These are phyloP conservation scores for Botrytis aclada DNA, from an alignment of 2,329 filamentous ascomycete genomes.

Conservation along the genomic window DNA sequence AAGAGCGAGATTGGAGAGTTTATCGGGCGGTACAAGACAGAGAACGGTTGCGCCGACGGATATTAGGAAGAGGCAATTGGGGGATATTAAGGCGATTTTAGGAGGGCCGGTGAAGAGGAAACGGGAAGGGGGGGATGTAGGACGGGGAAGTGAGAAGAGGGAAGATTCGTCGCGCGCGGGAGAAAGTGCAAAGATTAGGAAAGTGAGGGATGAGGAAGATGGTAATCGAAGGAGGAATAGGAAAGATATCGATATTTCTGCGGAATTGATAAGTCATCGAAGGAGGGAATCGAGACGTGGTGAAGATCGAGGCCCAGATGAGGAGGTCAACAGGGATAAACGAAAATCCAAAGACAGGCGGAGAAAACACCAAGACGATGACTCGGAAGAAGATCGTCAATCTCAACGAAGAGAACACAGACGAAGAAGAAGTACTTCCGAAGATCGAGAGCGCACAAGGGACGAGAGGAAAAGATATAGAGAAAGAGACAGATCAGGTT, in stretches of 20 bases:
- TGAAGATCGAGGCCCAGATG: slow-evolving; percentile 11
- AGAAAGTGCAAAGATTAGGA: slow-evolving; percentile 5
- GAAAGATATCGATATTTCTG: slow-evolving; percentile 7
- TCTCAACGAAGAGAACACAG: slow-evolving; percentile 30
- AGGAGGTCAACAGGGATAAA: not conserved
- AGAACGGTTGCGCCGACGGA: slow-evolving; percentile 49
- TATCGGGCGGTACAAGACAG: slow-evolving; percentile 46
- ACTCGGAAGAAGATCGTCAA: slow-evolving; percentile 18
- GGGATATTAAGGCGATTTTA: slow-evolving; percentile 58
- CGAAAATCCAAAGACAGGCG: slow-evolving; percentile 1
- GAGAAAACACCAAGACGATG: slow-evolving; percentile 11
- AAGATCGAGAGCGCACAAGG: slow-evolving; percentile 22
- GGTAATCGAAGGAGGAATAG: slow-evolving; percentile 14
- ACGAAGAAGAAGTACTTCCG: slow-evolving; percentile 35
- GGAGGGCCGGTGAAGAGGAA: slow-evolving; percentile 36
- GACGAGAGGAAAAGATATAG: slow-evolving; percentile 25
- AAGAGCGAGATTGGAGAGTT: slow-evolving; percentile 61
- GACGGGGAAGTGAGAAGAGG: slow-evolving; percentile 10
- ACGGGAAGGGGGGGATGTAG: slow-evolving; percentile 22
- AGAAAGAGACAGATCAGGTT: slow-evolving; percentile 30
- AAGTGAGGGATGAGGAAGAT: slow-evolving; percentile 8
- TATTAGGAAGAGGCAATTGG: slow-evolving; percentile 56
- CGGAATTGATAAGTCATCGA: slow-evolving; percentile 11
- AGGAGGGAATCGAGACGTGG: slow-evolving; percentile 12
- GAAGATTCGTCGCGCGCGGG: not conserved